Conservation (phyloP, 768 basidiomycete species). For the Kwoniella heveanensis region DNA sequence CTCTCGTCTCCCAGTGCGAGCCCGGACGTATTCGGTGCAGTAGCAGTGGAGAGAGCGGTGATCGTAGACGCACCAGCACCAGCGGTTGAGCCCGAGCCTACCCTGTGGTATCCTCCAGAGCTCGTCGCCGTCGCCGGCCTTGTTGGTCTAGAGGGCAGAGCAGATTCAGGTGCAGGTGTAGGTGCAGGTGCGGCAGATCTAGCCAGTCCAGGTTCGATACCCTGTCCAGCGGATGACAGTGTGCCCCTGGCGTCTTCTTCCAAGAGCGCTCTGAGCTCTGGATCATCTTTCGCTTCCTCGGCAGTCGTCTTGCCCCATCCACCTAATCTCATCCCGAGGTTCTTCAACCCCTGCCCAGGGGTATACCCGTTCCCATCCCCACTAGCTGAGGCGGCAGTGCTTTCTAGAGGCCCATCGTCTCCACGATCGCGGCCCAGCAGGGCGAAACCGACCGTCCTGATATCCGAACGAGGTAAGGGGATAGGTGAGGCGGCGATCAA, state of each 20-base stretch:
- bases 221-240: background rate
- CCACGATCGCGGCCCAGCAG: constrained; percentile 79
- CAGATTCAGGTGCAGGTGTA: too few relatives aligned
- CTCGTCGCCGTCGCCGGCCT: background rate
- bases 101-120: constrained; percentile 35
- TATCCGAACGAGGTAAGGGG: constrained; percentile 70
- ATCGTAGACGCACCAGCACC: background rate
- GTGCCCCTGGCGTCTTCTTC: constrained; percentile 17
- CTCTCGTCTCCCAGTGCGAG: constrained; percentile 18
- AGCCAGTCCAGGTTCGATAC: background rate
- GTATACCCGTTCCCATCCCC: background rate
- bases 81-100: constrained; percentile 12
- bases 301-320: constrained; percentile 29
- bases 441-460: constrained; percentile 82
- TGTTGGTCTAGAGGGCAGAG: background rate
- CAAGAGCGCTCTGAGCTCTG: constrained; percentile 35
- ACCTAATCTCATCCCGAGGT: constrained; percentile 31
- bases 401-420: constrained; percentile 17
- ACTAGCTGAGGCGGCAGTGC: constrained; percentile 55
- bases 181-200: background rate
- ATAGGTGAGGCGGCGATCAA: constrained; percentile 65
- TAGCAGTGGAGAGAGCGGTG: background rate
- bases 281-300: constrained; percentile 31
- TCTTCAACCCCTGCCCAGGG: constrained; percentile 25
- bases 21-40: background rate